Evolutionary conservation across 1,284 basidiomycete genomes (phyloP).

Genomic region (Tilletiopsis washingtonensis): DNA sequence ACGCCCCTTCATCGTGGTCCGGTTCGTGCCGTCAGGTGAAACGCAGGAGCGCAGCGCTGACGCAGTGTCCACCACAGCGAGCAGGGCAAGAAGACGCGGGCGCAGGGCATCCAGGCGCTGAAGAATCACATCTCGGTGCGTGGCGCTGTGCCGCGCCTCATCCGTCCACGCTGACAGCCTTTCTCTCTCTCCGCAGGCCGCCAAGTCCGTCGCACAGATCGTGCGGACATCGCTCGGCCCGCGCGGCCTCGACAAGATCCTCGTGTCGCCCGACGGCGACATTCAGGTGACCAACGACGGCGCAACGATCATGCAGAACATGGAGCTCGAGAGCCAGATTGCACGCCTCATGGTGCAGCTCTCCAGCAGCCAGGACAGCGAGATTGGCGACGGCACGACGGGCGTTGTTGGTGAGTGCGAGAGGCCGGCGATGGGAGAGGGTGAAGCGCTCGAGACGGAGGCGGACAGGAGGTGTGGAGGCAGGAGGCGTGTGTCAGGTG

Average conservation of each 20-base stretch:
- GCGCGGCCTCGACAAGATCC: constrained; percentile 94
- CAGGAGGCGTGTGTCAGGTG: no score
- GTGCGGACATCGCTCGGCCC: constrained; percentile 91
- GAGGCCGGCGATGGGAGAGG: background rate
- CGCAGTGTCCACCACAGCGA: no score
- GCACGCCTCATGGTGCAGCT: constrained; percentile 94
- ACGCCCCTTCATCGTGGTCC: constrained; percentile 93
- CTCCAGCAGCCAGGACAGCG: constrained; percentile 95
- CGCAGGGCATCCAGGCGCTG: constrained; percentile 90
- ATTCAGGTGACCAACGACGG: constrained; percentile 99
- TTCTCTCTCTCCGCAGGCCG: constrained; percentile 51
- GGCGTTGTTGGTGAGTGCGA: constrained; percentile 81
- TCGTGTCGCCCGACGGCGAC: constrained; percentile 95
- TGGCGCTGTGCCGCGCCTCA: background rate
- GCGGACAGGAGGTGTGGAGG: background rate
- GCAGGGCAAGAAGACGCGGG: constrained; percentile 87
- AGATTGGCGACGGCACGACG: constrained; percentile 98
- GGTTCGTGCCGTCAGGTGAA: no score
- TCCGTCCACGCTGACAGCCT: background rate
- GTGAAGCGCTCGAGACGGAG: background rate
- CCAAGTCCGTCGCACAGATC: constrained; percentile 92
- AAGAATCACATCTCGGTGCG: constrained; percentile 54
- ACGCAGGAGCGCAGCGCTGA: no score
- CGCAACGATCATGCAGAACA: constrained; percentile 53
- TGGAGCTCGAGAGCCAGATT: constrained; percentile 90